A percentile compares a stretch with the other conserved stretches of the same genome.
These are phyloP conservation scores for Trichoderma sp. DNA, from an alignment of 2,329 filamentous ascomycete genomes.

Conservation along the genomic window DNA sequence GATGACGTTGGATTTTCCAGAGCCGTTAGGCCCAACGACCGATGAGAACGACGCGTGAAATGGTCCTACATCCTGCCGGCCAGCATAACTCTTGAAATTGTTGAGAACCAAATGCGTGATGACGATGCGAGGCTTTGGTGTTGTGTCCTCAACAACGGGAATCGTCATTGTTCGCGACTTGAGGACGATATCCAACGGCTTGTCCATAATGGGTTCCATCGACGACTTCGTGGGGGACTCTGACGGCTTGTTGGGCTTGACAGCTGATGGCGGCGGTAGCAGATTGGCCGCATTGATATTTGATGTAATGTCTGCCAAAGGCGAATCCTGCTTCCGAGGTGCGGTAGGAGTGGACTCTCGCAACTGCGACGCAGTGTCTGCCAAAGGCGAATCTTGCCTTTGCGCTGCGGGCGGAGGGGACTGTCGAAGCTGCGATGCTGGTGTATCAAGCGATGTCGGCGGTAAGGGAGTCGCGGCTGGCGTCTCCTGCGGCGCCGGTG, in stretches of 20 bases:
- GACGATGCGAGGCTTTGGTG: slow-evolving; percentile 81
- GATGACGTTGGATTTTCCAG: slow-evolving; percentile 98
- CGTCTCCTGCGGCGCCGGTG: not conserved
- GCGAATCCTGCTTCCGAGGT: slow-evolving; percentile 49
- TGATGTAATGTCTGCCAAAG: slow-evolving; percentile 72
- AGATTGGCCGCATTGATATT: slow-evolving; percentile 51
- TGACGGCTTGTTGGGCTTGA: slow-evolving; percentile 67
- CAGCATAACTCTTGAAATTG: slow-evolving; percentile 99
- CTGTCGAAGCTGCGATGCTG: slow-evolving; percentile 42
- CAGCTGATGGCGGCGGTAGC: slow-evolving; percentile 39
- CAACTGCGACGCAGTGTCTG: slow-evolving; percentile 67
- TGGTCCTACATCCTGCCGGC: slow-evolving; percentile 88
- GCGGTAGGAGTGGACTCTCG: slow-evolving; percentile 57
- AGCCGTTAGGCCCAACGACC: slow-evolving; percentile 95
- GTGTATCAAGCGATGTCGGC: not conserved
- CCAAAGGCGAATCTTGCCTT: slow-evolving; percentile 56
- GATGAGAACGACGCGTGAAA: slow-evolving; percentile 98
- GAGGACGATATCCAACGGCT: slow-evolving; percentile 89
- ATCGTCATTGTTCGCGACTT: slow-evolving; percentile 73
- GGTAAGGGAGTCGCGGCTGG: not conserved
- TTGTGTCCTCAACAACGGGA: slow-evolving; percentile 68
- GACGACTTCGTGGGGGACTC: not conserved
- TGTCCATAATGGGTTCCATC: slow-evolving; percentile 75
- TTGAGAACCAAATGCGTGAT: slow-evolving; percentile 88
- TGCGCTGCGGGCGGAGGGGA: slow-evolving; percentile 55